Evolutionary conservation across 1,139 yeast species (phyloP), one percentile per base, ranked within the genome.

Genomic region (Lodderomyces theae): DNA sequence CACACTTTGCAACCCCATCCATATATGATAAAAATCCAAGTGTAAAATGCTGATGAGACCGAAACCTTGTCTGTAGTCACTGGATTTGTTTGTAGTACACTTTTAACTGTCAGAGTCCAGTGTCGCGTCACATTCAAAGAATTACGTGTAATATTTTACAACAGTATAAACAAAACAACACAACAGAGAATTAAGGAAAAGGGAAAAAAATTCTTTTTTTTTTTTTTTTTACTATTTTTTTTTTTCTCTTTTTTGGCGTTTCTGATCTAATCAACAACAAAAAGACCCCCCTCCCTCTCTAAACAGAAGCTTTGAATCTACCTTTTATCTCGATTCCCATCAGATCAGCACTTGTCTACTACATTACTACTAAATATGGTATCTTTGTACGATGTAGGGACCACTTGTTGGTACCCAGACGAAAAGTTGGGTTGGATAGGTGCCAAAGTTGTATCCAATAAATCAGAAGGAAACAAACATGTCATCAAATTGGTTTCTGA

Each of bases 341-440:
- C 6, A 16, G 3, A 28, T 15, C 31, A 15, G 6, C 15, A 28
- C 18, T 15, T 8, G 7, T 13, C 12, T 25, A 12, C 11, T 18
- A 25, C 8, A n/a, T 10, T 24, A 30, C 13, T 22, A 22, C 28
- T 17, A 22, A 38, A 12, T 13, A 49, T 49, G 52, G 58, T 56
- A 16, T 50, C 59, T n/a, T 52, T 53, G 25, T 57, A 56, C 43
- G 60, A 57, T 40, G 53, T 61, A 23, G 74, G 72, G 36, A 77
- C 82, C 61, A 90, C 96, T 56, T 90, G 97, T 69, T 92, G 98
- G 98, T 82, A 86, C 54, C 96, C 95, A 25, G 94, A 87, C 62
- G 88, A 83, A 47, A 74, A 76, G 42, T 77, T 79, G 52, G 98
- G 97, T 26, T 92, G 97, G 96, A 72, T 89, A 34, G 95, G 96